Evolutionary conservation across 176 grass and related monocot genomes (phyloP).

Genomic region (Carex cristatella): DNA sequence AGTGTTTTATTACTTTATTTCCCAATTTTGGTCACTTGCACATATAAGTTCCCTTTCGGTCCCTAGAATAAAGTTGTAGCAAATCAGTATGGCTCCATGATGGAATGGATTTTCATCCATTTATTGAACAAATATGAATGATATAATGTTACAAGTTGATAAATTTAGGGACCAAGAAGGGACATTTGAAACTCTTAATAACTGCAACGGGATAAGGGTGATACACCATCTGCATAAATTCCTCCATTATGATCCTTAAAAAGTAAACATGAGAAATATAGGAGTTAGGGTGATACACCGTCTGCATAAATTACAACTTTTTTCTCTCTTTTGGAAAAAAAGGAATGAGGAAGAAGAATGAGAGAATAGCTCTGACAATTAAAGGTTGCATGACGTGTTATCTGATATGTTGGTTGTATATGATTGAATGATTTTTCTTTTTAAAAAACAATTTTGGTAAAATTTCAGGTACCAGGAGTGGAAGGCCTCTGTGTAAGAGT

Average conservation of each 20-base stretch:
- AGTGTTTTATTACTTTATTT: constrained; percentile 1
- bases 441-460: constrained; percentile 26
- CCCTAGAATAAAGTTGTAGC: background rate
- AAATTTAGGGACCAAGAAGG: background rate
- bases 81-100: background rate
- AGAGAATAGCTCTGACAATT: background rate
- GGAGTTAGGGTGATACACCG: background rate
- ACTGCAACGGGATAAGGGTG: background rate
- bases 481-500: constrained; percentile 89
- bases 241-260: background rate
- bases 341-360: background rate
- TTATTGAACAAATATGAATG: background rate
- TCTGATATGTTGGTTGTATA: background rate
- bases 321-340: background rate
- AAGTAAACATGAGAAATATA: background rate
- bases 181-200: background rate
- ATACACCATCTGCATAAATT: background rate
- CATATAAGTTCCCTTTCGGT: background rate
- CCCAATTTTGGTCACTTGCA: background rate
- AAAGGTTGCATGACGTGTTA: background rate
- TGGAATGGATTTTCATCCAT: background rate
- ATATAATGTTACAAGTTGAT: background rate
- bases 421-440: constrained; percentile 12
- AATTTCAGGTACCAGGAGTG: constrained; percentile 64
- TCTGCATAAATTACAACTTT: background rate